These are phyloP conservation scores for Veloboletus limbatus DNA, from an alignment of 1,284 basidiomycete species.

Conservation along the genomic window DNA sequence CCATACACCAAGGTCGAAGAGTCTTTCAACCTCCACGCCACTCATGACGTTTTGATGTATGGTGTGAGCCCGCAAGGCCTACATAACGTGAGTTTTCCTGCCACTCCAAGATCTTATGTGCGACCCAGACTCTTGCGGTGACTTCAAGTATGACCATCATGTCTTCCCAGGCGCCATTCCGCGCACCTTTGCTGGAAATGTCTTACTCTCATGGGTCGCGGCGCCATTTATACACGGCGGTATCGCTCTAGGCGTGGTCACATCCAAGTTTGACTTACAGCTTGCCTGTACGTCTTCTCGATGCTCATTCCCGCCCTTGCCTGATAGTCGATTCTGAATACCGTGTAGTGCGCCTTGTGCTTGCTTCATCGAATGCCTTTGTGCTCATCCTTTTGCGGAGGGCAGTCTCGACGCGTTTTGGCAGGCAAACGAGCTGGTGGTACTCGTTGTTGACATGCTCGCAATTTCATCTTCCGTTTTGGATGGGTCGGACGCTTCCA, in stretches of 20 bases:
- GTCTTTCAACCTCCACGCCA: conserved; percentile 92
- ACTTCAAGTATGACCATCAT: conserved; percentile 81
- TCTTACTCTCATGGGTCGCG: conserved; percentile 56
- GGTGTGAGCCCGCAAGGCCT: conserved; percentile 51
- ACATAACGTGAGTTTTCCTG: conserved; percentile 44
- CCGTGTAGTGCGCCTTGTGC: conserved; percentile 65
- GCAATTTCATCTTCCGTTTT: conserved; percentile 93
- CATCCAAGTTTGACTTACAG: conserved; percentile 61
- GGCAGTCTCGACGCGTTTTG: conserved; percentile 63
- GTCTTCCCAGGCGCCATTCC: conserved; percentile 89
- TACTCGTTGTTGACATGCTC: conserved; percentile 70
- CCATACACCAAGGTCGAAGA: conserved; percentile 98
- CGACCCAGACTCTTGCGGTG: conserved; percentile 12
- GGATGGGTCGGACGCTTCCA: conserved; percentile 89
- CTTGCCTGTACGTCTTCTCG: conserved; percentile 47
- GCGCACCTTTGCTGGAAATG: conserved; percentile 79
- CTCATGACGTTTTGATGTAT: conserved; percentile 83
- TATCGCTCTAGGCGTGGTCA: conserved; percentile 40
- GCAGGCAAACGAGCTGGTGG: conserved; percentile 51
- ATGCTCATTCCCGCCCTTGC: background rate
- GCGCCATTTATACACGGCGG: conserved; percentile 46
- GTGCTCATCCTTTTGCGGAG: conserved; percentile 65
- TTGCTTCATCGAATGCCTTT: conserved; percentile 67
- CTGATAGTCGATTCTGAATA: background rate
- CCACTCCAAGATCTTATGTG: background rate